phyloP scores from a whole-genome alignment of 2,329 filamentous ascomycete species.

The Aspergillus carbonarius region DNA sequence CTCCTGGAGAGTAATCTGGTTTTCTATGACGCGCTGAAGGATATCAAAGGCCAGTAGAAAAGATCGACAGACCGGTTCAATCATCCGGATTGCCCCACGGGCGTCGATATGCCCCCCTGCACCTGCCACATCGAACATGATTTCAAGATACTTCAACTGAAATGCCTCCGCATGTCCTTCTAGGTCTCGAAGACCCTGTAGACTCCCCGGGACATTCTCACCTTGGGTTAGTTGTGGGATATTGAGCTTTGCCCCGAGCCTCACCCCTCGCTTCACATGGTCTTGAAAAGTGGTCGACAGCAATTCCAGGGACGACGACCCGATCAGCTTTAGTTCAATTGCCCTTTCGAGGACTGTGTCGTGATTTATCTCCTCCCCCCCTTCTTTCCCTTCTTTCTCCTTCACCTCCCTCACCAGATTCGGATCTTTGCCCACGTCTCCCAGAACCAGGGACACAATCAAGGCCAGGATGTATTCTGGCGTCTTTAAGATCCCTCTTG shows the following conservation, averaged over 20 bases:
- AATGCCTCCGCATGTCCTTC: neutral
- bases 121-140: conserved; percentile 9
- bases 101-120: conserved; percentile 6
- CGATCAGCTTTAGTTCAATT: neutral
- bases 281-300: neutral
- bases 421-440: conserved; percentile 43
- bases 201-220: conserved; percentile 9
- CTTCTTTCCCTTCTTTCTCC: neutral
- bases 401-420: neutral
- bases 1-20: neutral
- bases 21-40: neutral
- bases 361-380: neutral
- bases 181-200: neutral
- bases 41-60: conserved; percentile 1
- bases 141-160: conserved; percentile 5
- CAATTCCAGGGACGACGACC: neutral
- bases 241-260: conserved; percentile 4
- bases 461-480: conserved; percentile 30
- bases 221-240: conserved; percentile 9
- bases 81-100: conserved; percentile 6
- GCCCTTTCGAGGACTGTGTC: neutral
- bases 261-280: neutral
- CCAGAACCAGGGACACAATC: conserved; percentile 37
- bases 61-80: conserved; percentile 8
- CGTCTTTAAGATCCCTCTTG: conserved; percentile 3